Evolutionary conservation across 2,329 filamentous ascomycete species (phyloP).

Genomic region (Aspergillus japonicus): DNA sequence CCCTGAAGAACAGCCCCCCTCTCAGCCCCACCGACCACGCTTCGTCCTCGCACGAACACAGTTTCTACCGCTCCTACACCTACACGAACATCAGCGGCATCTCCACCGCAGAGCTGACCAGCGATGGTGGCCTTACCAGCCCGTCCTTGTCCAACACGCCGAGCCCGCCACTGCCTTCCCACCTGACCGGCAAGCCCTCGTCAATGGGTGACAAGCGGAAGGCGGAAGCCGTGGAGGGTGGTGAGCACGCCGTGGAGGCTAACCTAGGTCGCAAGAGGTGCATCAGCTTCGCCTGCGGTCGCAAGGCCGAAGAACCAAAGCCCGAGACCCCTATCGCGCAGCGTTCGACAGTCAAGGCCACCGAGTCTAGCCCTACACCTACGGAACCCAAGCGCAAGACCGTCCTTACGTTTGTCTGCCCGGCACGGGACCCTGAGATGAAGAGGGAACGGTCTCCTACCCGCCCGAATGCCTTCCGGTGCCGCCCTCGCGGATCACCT

Average conservation of each 20-base stretch:
- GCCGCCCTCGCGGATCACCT: conserved; percentile 41
- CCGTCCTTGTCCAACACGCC: conserved; percentile 84
- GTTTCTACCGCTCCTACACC: conserved; percentile 57
- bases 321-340: conserved; percentile 26
- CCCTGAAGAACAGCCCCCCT: conserved; percentile 68
- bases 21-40: conserved; percentile 36
- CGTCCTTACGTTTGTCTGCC: conserved; percentile 50
- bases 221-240: conserved; percentile 35
- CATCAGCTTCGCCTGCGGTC: conserved; percentile 86
- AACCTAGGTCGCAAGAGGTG: conserved; percentile 74
- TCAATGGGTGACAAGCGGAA: conserved; percentile 20
- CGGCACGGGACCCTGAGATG: conserved; percentile 33
- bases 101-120: conserved; percentile 90
- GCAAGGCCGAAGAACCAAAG: conserved; percentile 54
- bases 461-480: conserved; percentile 24
- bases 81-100: conserved; percentile 77
- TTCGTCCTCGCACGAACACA: conserved; percentile 42
- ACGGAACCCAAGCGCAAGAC: conserved; percentile 44
- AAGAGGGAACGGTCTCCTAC: conserved; percentile 29
- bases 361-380: conserved; percentile 15
- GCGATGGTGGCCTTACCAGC: conserved; percentile 86
- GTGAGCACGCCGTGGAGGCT: conserved; percentile 61
- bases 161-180: conserved; percentile 71
- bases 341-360: conserved; percentile 24
- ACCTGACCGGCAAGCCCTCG: conserved; percentile 29